Base-by-base conservation (phyloP, 2,329 filamentous ascomycete genomes). In the Talaromyces sp. region DNA sequence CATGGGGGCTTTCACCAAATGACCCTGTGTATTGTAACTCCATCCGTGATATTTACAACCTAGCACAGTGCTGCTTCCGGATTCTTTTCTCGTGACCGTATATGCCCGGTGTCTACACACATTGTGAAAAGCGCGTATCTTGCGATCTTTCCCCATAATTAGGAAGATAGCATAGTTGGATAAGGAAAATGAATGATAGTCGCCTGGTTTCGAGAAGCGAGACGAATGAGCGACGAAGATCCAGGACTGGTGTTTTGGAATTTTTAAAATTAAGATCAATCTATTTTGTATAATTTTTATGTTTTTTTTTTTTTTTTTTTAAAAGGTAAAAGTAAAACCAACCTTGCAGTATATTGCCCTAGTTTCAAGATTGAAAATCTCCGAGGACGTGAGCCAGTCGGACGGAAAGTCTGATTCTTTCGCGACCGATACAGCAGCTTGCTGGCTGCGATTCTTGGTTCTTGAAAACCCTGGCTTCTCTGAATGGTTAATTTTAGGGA, bases 41-140 rank as follows among this genome's bases (percentile, higher is more conserved):
- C 85, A 87, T 49, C 84, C 84, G 66, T 87, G 84, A 66, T 87
- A 87, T 61, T 81, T 81, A 75, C 85, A 87, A 0, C 81, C 77
- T 41, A 87, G 78, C 38, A 86, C 79, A 4, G 66, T 78, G 54
- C 78, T 78, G 49, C 77, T 77, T 3, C 85, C 85, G 10, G 77
- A 71, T 2, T 81, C 77, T 50, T 79, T 77, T 4, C 75, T 78
- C 9, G 85, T 82, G 9, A 87, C 79, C 0, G 84, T 82, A 66
- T 82, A 87, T 24, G 85, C 85, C 7, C 85, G 78, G 69, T 87
- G 85, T 1, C 85, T 75, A 71, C 85, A 87, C 38, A 86, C 77
- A 66, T 87, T 87, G 73, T 87, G 85, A 69, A 87, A 86, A 17
- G 79, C 84, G 60, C 84, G 80, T 69, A 86, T 80, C 10, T 76